Conservation (phyloP, 2,329 filamentous ascomycete species). For the Aspergillus sp. region DNA sequence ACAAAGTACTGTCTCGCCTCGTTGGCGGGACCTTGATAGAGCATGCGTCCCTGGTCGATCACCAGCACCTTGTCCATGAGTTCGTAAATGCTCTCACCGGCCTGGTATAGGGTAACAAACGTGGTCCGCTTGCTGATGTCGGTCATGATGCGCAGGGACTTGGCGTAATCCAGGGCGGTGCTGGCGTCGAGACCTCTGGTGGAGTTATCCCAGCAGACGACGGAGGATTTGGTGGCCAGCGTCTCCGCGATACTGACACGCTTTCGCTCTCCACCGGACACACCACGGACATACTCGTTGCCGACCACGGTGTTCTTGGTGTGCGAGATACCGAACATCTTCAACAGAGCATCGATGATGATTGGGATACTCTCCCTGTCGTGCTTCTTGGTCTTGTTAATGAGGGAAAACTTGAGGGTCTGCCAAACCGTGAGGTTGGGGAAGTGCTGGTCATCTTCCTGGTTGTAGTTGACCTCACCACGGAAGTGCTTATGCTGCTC, state of each 20-base stretch:
- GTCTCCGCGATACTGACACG: conserved; percentile 79
- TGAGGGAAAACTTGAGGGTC: conserved; percentile 72
- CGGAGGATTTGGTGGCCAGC: conserved; percentile 69
- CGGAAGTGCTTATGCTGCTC: conserved; percentile 69
- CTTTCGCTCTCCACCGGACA: conserved; percentile 79
- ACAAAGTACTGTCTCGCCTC: conserved; percentile 67
- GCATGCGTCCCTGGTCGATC: conserved; percentile 70
- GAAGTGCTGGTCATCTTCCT: conserved; percentile 75
- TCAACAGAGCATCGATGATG: conserved; percentile 69
- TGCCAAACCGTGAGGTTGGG: conserved; percentile 75
- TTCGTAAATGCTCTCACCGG: conserved; percentile 68
- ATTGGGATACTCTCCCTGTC: conserved; percentile 65
- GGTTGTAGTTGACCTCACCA: conserved; percentile 77
- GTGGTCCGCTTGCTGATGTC: conserved; percentile 72
- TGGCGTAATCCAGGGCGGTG: conserved; percentile 76
- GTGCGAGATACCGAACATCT: conserved; percentile 77
- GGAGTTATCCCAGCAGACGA: conserved; percentile 78
- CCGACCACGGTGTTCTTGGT: conserved; percentile 74
- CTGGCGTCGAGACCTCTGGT: conserved; percentile 78
- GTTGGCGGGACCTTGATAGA: conserved; percentile 65
- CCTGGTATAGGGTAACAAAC: conserved; percentile 71
- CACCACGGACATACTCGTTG: conserved; percentile 70
- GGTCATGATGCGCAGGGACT: conserved; percentile 70
- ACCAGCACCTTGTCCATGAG: conserved; percentile 80
- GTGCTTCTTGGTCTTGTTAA: conserved; percentile 72